Evolutionary conservation across 768 basidiomycete species (phyloP), one percentile per base, ranked within the genome.

Genomic region (Steccherinum ochraceum): DNA sequence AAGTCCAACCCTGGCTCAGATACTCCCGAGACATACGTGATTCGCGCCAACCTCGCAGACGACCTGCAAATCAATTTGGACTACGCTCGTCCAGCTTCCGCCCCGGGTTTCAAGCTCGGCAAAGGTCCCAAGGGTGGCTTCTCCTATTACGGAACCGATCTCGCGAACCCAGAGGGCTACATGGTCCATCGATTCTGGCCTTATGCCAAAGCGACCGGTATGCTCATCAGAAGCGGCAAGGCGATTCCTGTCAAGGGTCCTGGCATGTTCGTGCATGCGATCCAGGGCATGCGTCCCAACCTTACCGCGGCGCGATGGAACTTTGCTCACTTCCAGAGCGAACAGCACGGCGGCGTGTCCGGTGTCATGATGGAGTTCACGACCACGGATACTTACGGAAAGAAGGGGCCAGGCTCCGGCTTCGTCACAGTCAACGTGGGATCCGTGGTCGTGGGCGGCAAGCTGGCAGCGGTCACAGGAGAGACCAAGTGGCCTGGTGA

Each of bases 221-320:
- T 80, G 57, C 61, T 94, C 66, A 79, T 88, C 45, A 66, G 72
- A 55, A 77, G 81, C 25, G 89, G 89, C 41, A 68, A 79, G 51
- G 84, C 84, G 4, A 68, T 71, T 50, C 45, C 72, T 5, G 68
- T 81, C 49, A 65, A 77, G 25, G 89, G 87, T 41, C 71, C 77
- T 30, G 90, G 91, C 24, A 89, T 93, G 86, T 83, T 95, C 66
- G 78, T 94, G 18, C 90, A 95, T 67, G 95, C 95, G 42, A 96
- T 98, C 65, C 95, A 98, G 65, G 96, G 95, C 66, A 95, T 99
- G 92, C 81, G 93, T 5, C 93, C 95, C 45, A 89, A 99, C 69
- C 78, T 92, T 50, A 82, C 96, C 59, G 96, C 96, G 12, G 74
- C 89, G 18, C 71, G 86, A 7, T 99, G 96, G 96, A 97, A 98